Percentiles rank a stretch among this genome's conserved stretches.
Evolutionary conservation across 192 early-diverging fungal genomes (phyloP).

Genomic region (Coemansia furcata): DNA sequence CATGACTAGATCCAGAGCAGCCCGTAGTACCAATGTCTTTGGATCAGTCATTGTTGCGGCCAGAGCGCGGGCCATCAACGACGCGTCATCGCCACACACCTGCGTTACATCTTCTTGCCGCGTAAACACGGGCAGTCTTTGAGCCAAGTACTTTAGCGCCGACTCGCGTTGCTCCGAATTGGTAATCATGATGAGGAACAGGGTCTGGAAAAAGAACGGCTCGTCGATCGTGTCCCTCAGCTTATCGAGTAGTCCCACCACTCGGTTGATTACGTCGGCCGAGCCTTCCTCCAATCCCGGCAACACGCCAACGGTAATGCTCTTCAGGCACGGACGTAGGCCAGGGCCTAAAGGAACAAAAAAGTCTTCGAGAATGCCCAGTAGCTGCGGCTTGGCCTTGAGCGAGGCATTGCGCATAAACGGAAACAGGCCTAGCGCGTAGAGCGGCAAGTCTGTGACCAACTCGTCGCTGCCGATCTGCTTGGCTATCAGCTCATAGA

Average conservation of each 20-base stretch:
- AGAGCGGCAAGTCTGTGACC: conserved; percentile 77
- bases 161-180: conserved; percentile 64
- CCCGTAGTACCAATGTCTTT: conserved; percentile 79
- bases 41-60: conserved; percentile 69
- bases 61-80: conserved; percentile 74
- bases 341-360: conserved; percentile 70
- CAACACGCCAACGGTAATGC: conserved; percentile 75
- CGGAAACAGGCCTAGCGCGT: conserved; percentile 87
- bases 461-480: conserved; percentile 71
- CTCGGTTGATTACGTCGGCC: conserved; percentile 78
- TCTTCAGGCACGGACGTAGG: conserved; percentile 74
- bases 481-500: conserved; percentile 76
- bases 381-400: conserved; percentile 79
- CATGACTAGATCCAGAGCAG: conserved; percentile 80
- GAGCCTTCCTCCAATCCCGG: conserved; percentile 88
- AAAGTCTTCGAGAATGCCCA: conserved; percentile 71
- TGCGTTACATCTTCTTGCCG: conserved; percentile 66
- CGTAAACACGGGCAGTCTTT: conserved; percentile 60
- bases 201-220: conserved; percentile 75
- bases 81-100: conserved; percentile 66
- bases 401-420: conserved; percentile 83
- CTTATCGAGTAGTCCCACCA: conserved; percentile 62
- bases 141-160: conserved; percentile 75
- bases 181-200: conserved; percentile 80
- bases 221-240: conserved; percentile 67